Percentiles rank a stretch among this genome's conserved stretches.
Conservation (phyloP, 139 green algal species). For the Penium margaritaceum region DNA sequence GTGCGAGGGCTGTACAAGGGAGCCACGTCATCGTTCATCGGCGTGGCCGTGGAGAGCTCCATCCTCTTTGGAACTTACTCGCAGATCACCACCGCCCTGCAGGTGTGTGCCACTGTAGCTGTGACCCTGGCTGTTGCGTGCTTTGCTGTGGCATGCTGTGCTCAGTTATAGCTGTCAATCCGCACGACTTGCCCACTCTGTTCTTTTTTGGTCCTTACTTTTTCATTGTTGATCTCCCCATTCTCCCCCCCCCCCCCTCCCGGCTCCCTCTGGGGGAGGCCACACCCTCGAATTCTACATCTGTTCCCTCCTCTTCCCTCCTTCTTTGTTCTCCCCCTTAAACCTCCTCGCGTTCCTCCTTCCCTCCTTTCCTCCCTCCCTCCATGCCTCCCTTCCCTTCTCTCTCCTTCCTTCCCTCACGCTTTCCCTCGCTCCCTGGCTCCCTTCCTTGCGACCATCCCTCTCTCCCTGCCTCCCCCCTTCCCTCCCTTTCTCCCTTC, state of each 20-base stretch:
- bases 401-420: slow-evolving; percentile 3
- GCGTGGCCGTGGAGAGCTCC: slow-evolving; percentile 36
- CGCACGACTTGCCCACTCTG: too few relatives aligned
- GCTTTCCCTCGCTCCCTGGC: too few relatives aligned
- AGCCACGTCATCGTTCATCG: slow-evolving; percentile 41
- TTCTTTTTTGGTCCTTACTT: too few relatives aligned
- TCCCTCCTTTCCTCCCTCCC: too few relatives aligned
- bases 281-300: too few relatives aligned
- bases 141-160: background rate
- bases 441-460: too few relatives aligned
- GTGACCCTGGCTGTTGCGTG: background rate
- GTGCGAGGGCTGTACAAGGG: slow-evolving; percentile 43
- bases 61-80: slow-evolving; percentile 41
- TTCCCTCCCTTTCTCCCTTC: background rate
- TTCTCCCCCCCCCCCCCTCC: slow-evolving; percentile 7
- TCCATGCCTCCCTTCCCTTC: background rate
- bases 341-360: too few relatives aligned
- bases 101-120: slow-evolving; percentile 11
- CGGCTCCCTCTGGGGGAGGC: too few relatives aligned
- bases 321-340: too few relatives aligned
- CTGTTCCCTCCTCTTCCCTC: too few relatives aligned
- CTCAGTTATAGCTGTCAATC: too few relatives aligned
- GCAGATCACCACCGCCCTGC: slow-evolving; percentile 38
- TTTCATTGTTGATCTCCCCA: too few relatives aligned
- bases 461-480: slow-evolving; percentile 2